phyloP scores from a whole-genome alignment of 73 alveolate species.

The Uronychia binucleata region DNA sequence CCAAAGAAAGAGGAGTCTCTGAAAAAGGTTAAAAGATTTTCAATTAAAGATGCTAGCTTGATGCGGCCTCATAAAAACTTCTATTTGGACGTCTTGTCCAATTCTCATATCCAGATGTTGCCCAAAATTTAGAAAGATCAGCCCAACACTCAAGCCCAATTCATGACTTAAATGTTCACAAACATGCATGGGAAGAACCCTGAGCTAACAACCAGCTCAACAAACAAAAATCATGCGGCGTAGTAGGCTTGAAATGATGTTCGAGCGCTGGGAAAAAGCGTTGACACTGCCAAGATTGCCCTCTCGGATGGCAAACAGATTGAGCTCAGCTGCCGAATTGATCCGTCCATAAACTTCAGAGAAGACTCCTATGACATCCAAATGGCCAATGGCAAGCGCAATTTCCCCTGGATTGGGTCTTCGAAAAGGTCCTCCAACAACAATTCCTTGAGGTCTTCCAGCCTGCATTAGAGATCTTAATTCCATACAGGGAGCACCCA shows the following conservation, averaged over 20 bases:
- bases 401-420: background rate
- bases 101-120: background rate
- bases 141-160: too few relatives aligned
- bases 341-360: background rate
- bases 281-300: background rate
- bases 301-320: background rate
- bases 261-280: background rate
- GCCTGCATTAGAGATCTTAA: background rate
- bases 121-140: background rate
- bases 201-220: background rate
- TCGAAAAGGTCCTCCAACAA: background rate
- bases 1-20: background rate
- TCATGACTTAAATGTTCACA: too few relatives aligned
- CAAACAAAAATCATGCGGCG: too few relatives aligned
- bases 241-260: too few relatives aligned
- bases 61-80: background rate
- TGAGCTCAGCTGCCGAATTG: background rate
- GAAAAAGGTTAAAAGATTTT: background rate
- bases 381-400: background rate
- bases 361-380: background rate
- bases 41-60: background rate
- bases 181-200: background rate
- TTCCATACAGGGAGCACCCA: background rate
- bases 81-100: background rate
- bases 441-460: background rate